Evolutionary conservation across 805 yeast genomes (phyloP).

Genomic region (Huiozyma sinensis): DNA sequence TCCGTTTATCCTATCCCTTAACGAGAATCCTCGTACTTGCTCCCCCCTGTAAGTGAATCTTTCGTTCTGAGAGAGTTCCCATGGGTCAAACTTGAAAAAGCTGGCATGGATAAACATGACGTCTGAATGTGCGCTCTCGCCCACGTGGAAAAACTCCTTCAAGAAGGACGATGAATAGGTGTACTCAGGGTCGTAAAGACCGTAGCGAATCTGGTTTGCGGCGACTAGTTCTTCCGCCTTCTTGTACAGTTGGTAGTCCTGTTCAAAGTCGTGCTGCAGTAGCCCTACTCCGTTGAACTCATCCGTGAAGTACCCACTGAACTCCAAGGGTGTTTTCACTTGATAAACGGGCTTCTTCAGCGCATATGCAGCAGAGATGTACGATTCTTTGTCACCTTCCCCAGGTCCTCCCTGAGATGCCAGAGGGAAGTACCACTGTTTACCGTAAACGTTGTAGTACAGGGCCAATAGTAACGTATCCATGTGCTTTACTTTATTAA

Average conservation of each 20-base stretch:
- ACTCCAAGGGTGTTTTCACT: constrained; percentile 28
- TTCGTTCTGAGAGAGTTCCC: constrained; percentile 11
- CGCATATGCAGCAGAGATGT: constrained; percentile 55
- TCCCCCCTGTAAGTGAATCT: constrained; percentile 12
- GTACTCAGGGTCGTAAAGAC: constrained; percentile 6
- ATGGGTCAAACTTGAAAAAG: constrained; percentile 30
- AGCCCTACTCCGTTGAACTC: constrained; percentile 33
- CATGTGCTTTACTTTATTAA: constrained; percentile 50
- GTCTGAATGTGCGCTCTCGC: constrained; percentile 6
- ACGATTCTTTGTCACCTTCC: constrained; percentile 75
- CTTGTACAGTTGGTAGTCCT: constrained; percentile 33
- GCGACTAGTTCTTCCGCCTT: constrained; percentile 8
- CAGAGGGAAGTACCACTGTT: constrained; percentile 53
- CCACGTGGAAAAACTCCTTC: background rate
- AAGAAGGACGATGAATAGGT: background rate
- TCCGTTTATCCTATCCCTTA: constrained; percentile 6
- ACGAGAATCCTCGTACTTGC: constrained; percentile 18
- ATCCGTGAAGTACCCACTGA: constrained; percentile 29
- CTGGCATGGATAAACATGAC: constrained; percentile 31
- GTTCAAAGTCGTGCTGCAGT: constrained; percentile 35
- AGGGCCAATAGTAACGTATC: constrained; percentile 47
- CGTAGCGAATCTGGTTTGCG: constrained; percentile 4
- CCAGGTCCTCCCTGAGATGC: constrained; percentile 67
- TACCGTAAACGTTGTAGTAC: constrained; percentile 60
- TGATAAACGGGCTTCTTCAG: constrained; percentile 43